Evolutionary conservation across 768 basidiomycete species (phyloP).

Genomic region (Boletus reticulatus): DNA sequence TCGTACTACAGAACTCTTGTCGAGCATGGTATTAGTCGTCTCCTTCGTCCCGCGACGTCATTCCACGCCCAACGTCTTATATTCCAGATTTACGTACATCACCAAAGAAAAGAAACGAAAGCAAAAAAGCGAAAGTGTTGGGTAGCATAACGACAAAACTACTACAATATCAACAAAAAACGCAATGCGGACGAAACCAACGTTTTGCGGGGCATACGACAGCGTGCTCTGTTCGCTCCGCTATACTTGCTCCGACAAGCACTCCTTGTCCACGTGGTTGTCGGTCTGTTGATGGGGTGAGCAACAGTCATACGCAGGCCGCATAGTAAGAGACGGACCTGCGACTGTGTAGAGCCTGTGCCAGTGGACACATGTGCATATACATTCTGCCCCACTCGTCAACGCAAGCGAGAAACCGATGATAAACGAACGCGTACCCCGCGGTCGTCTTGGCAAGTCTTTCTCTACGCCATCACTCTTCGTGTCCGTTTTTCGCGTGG

Average conservation of each 20-base stretch:
- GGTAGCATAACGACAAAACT: too few relatives aligned
- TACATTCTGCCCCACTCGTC: conserved; percentile 9
- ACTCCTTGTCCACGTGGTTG: not conserved
- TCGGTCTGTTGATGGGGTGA: not conserved
- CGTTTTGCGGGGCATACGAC: not conserved
- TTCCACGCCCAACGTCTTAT: too few relatives aligned
- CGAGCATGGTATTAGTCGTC: too few relatives aligned
- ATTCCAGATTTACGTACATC: too few relatives aligned
- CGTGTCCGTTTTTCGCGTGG: not conserved
- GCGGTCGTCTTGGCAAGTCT: conserved; percentile 10
- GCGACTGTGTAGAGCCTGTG: conserved; percentile 17
- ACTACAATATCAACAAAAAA: too few relatives aligned
- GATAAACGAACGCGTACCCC: conserved; percentile 5
- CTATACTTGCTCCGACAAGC: not conserved
- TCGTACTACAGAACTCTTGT: too few relatives aligned
- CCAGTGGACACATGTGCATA: conserved; percentile 14
- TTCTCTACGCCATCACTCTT: conserved; percentile 11
- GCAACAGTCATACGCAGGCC: too few relatives aligned
- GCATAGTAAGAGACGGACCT: too few relatives aligned
- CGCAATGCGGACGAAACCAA: too few relatives aligned
- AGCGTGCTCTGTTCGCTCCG: not conserved
- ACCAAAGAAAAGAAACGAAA: too few relatives aligned
- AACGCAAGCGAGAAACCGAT: not conserved
- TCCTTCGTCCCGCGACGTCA: too few relatives aligned
- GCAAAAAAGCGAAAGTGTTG: too few relatives aligned